These are phyloP conservation scores for Bolboschoenus planiculmis DNA, from an alignment of 176 grass and related monocot species.

Conservation along the genomic window DNA sequence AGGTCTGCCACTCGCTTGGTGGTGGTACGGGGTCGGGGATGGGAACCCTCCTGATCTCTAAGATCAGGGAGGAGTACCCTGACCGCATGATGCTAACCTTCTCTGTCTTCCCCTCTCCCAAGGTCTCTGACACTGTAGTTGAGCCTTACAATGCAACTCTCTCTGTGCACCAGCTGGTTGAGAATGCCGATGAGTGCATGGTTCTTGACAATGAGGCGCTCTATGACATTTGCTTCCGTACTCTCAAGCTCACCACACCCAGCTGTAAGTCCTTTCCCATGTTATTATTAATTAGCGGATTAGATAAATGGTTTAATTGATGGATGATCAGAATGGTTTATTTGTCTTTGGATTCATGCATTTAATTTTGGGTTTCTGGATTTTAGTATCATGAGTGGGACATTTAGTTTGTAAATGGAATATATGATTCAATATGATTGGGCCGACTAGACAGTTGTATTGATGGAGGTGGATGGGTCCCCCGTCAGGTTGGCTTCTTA, in stretches of 20 bases:
- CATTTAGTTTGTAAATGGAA: slow-evolving; percentile 6
- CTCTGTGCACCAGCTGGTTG: slow-evolving; percentile 79
- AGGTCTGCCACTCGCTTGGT: slow-evolving; percentile 84
- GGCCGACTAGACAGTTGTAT: background rate
- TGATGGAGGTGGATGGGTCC: background rate
- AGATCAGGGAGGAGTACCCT: slow-evolving; percentile 90
- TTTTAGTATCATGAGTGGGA: slow-evolving; percentile 17
- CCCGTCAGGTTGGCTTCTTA: background rate
- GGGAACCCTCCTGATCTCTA: slow-evolving; percentile 85
- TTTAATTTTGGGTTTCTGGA: slow-evolving; percentile 14
- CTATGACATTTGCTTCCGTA: slow-evolving; percentile 85
- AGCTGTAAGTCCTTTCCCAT: slow-evolving; percentile 54
- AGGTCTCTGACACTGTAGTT: slow-evolving; percentile 84
- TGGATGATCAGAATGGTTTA: background rate
- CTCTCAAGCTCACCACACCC: slow-evolving; percentile 77
- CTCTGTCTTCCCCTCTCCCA: slow-evolving; percentile 80
- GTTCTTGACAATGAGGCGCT: slow-evolving; percentile 80
- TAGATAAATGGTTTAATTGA: background rate
- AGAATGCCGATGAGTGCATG: slow-evolving; percentile 92
- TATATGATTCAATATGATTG: slow-evolving; percentile 17
- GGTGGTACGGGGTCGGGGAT: slow-evolving; percentile 84
- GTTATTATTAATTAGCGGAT: background rate
- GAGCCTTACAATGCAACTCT: slow-evolving; percentile 85
- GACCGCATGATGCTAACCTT: slow-evolving; percentile 92
- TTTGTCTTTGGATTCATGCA: background rate